Evolutionary conservation across 306 rosid species (phyloP).

Genomic region (Trichosanthes cucumerina): DNA sequence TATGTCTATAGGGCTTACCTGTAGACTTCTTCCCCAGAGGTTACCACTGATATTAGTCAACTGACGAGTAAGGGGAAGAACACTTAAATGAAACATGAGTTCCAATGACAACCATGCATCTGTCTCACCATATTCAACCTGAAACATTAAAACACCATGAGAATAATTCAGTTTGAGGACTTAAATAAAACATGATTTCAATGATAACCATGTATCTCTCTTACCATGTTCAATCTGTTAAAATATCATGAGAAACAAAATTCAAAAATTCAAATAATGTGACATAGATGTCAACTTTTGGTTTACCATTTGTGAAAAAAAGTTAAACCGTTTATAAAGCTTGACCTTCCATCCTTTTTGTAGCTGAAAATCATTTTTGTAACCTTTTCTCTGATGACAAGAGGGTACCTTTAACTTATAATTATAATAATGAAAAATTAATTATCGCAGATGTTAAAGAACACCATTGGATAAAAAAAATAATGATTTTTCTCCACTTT

Average conservation of each 20-base stretch:
- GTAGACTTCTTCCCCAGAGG: constrained; percentile 91
- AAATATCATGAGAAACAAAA: constrained; percentile 4
- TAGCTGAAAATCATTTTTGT: background rate
- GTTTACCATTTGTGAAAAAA: background rate
- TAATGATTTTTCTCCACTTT: background rate
- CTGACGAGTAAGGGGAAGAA: constrained; percentile 96
- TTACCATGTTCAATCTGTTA: constrained; percentile 74
- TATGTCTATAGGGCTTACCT: constrained; percentile 40
- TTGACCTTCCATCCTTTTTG: background rate
- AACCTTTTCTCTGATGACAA: background rate
- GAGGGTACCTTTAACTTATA: background rate
- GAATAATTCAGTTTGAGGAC: background rate
- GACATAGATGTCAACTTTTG: background rate
- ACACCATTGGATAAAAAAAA: background rate
- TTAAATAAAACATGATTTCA: constrained; percentile 79
- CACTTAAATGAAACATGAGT: constrained; percentile 94
- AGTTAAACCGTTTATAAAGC: background rate
- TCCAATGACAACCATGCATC: constrained; percentile 99
- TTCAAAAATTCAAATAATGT: background rate
- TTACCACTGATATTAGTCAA: constrained; percentile 93
- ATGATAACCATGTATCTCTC: constrained; percentile 88
- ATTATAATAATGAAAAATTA: background rate
- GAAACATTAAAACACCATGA: constrained; percentile 20
- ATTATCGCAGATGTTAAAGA: background rate
- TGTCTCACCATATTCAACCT: constrained; percentile 94